Base-by-base conservation (phyloP, 2,329 filamentous ascomycete genomes). In the Boeremia lycopersici region DNA sequence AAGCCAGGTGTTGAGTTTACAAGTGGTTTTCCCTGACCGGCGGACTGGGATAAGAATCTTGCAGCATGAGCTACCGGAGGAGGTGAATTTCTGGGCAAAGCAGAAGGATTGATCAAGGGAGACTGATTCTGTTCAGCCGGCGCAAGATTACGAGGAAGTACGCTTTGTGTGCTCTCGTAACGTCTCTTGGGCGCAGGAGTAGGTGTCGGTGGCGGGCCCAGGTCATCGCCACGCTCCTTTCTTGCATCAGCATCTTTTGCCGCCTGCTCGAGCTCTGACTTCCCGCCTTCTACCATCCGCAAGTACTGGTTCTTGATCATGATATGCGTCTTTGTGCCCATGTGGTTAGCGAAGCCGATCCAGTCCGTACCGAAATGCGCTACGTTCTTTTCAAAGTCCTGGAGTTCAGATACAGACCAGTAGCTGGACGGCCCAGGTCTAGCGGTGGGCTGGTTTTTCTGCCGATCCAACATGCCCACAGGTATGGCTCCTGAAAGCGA, bases 251-350 rank as follows among this genome's bases (percentile, higher is more conserved):
- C 79, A 48, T 74, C 66, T n/a, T 69, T 65, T 1, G 79, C 79
- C 3, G 71, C 62, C 36, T 74, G 65, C 45, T 77, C 72, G 4
- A 81, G 71, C 19, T 80, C 79, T 42, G 68, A 61, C 35, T 72
- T 74, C 9, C 78, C 78, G 29, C 74, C 68, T 48, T 79, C 77
- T 11, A 79, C 70, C 44, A 78, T 72, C 47, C 79, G 78, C 45
- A 77, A 64, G 53, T 79, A 82, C 61, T 81, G 77, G 66, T 82
- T 82, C 66, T 81, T 81, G 46, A 70, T 90, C 90, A 95, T 95
- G n/a, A 89, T 89, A 51, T 88, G 84, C 15, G 90, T 93, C 76
- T 93, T 93, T 4, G 89, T 91, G 44, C 88, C 87, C 88, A 95
- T 92, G 65, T 91, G 86, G 46, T 81, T 81, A 35, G 90, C 88